Evolutionary conservation across 352 stramenopile species (phyloP), one percentile per base, ranked within the genome.

Genomic region (Phytophthora rubi): DNA sequence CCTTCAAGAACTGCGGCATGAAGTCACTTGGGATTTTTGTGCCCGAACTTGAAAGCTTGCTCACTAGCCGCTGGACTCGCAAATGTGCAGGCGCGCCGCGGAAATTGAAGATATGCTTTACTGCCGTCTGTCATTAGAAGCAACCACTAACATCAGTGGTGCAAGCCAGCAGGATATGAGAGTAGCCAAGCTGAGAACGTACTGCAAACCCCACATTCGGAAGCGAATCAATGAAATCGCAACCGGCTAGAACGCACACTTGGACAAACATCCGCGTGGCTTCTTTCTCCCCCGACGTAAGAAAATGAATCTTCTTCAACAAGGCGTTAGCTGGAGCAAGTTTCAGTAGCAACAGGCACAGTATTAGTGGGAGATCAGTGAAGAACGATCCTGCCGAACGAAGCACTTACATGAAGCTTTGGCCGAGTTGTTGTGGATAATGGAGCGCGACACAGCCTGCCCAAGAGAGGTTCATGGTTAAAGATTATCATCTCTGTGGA

Each of bases 231-330:
- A 94, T 73, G 60, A 93, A 94, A 45, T 94, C 86, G 21, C 85
- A 94, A 26, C 86, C 86, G 33, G 86, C 81, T 13, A 94, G 55
- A 6, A 88, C 77, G 57, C 86, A 94, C 33, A 86, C 82, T 71
- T 94, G 86, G n/a, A 94, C 82, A 68, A 94, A 90, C 85, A 92
- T 93, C 15, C 86, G 81, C 6, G 80, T 85, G 28, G 83, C 68
- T 8, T 89, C 74, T 58, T 88, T 85, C 13, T 88, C 79, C 5
- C 80, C 80, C 3, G 79, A 82, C 15, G 82, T 88, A 49, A 92
- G 61, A 65, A 80, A 74, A 26, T 86, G 69, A 23, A 94, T 71
- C 55, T 92, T 92, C 56, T 79, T 87, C 45, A 94, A 53, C 47
- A 92, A 90, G 18, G 76, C 57, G 47, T 82, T 90, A 42, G 72